phyloP scores from a whole-genome alignment of 305 asterid genomes.

The Solanum hybrid region DNA sequence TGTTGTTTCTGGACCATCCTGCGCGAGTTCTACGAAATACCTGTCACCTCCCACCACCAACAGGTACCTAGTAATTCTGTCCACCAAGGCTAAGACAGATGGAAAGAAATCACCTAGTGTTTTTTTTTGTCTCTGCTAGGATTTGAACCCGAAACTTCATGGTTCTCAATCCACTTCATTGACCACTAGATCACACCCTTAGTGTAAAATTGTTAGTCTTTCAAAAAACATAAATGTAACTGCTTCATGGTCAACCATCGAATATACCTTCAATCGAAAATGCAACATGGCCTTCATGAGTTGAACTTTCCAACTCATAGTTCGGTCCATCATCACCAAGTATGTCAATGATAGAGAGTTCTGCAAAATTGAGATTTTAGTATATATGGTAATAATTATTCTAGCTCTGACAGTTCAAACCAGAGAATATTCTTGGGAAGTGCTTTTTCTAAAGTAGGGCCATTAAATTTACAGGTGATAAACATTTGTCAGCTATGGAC shows the following conservation, averaged over 20 bases:
- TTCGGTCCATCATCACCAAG: constrained; percentile 60
- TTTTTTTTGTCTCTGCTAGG: neutral
- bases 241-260: neutral
- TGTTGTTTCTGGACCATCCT: neutral
- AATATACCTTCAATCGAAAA: constrained; percentile 79
- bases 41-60: neutral
- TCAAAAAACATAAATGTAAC: constrained; percentile 5
- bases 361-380: constrained; percentile 27
- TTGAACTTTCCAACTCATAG: constrained; percentile 24
- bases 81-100: neutral
- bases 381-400: neutral
- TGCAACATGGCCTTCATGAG: constrained; percentile 73
- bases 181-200: neutral
- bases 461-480: neutral
- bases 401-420: neutral
- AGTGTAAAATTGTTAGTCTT: neutral
- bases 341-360: constrained; percentile 63
- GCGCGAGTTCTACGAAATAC: neutral
- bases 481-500: neutral
- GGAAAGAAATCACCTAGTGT: neutral
- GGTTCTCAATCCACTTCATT: neutral
- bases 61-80: neutral
- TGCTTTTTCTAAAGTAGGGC: neutral
- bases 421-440: constrained; percentile 1
- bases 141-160: neutral